phyloP scores from a whole-genome alignment of 306 rosid genomes.

The Cicer pinnatifidum region DNA sequence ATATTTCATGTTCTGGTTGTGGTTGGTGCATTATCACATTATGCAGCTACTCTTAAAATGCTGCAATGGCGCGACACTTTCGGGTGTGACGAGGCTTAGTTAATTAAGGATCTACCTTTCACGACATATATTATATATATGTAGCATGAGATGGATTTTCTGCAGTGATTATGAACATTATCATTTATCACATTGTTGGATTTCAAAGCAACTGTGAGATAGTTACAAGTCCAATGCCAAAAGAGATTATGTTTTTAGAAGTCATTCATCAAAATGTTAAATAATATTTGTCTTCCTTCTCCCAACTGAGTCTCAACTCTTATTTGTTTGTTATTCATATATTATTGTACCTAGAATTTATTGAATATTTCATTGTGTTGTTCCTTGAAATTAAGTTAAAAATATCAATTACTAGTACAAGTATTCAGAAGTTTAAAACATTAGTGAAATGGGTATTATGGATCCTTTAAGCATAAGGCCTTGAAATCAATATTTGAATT shows the following conservation, averaged over 20 bases:
- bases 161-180: slow-evolving; percentile 20
- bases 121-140: slow-evolving; percentile 5
- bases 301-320: background rate
- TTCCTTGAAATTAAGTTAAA: background rate
- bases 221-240: slow-evolving; percentile 1
- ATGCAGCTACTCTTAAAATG: slow-evolving; percentile 75
- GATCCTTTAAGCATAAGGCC: background rate
- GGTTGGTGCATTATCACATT: slow-evolving; percentile 85
- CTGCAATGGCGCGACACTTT: slow-evolving; percentile 72
- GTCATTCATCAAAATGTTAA: slow-evolving; percentile 25
- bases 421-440: slow-evolving; percentile 4
- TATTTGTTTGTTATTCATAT: slow-evolving; percentile 6
- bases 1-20: slow-evolving; percentile 85
- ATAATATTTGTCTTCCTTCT: slow-evolving; percentile 18
- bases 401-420: background rate
- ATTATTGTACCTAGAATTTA: slow-evolving; percentile 37
- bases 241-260: slow-evolving; percentile 6
- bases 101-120: slow-evolving; percentile 24
- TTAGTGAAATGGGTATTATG: background rate
- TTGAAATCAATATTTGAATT: background rate
- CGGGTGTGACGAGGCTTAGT: slow-evolving; percentile 54
- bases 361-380: slow-evolving; percentile 19
- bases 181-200: slow-evolving; percentile 28
- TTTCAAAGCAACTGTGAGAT: slow-evolving; percentile 41
- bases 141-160: slow-evolving; percentile 32